Conservation (phyloP, 129 eudicot species). For the Ambrosia trifida region DNA sequence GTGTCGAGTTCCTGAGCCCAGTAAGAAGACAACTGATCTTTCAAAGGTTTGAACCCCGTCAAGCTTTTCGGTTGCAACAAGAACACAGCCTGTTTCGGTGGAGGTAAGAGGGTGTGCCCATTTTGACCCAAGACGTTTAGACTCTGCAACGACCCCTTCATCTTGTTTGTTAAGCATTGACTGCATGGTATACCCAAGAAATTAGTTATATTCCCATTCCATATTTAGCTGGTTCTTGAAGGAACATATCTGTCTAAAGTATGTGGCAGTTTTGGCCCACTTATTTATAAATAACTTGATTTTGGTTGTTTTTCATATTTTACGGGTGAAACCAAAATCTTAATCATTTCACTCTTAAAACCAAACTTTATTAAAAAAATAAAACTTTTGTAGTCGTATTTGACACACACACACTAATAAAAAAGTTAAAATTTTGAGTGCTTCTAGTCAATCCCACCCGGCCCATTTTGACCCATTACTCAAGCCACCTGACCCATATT, state of each 20-base stretch:
- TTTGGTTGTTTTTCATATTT: background rate
- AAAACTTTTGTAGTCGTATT: background rate
- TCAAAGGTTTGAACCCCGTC: conserved; percentile 83
- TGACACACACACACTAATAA: background rate
- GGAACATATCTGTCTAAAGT: background rate
- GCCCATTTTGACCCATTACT: conserved; percentile 1
- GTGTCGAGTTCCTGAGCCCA: conserved; percentile 75
- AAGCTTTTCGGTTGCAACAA: conserved; percentile 92
- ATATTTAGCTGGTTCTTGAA: background rate
- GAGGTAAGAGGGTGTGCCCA: conserved; percentile 96
- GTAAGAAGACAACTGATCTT: conserved; percentile 84
- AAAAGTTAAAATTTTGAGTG: background rate
- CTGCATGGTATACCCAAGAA: conserved; percentile 42
- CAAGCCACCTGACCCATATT: background rate
- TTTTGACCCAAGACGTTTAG: conserved; percentile 66
- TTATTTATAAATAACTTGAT: background rate
- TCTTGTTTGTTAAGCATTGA: conserved; percentile 51
- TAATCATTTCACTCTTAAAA: background rate
- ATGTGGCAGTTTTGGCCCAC: background rate
- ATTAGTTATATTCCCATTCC: conserved; percentile 8
- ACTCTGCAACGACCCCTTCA: conserved; percentile 26
- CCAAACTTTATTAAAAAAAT: background rate
- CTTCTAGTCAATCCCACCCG: background rate
- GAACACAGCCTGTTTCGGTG: conserved; percentile 87
- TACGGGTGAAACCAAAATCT: background rate